Evolutionary conservation across 2,329 filamentous ascomycete species (phyloP).

Genomic region (Simplicillium sp.): DNA sequence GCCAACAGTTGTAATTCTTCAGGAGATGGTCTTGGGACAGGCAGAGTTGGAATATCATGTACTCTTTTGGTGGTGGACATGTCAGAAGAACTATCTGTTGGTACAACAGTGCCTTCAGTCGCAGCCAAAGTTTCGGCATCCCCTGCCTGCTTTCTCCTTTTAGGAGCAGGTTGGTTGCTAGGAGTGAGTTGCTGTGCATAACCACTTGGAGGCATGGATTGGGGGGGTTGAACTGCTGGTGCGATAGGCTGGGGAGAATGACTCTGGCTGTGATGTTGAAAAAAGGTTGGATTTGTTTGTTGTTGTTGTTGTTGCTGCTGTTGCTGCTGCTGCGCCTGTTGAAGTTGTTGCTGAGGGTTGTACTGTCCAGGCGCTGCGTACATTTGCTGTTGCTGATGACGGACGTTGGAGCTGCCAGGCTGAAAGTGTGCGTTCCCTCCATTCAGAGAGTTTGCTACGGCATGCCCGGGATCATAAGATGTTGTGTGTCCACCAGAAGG

Average conservation of each 20-base stretch:
- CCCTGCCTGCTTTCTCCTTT: too few relatives aligned
- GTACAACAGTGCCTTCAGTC: too few relatives aligned
- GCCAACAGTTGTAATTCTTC: conserved; percentile 25
- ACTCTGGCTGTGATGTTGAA: neutral
- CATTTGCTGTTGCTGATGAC: neutral
- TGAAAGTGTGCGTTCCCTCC: too few relatives aligned
- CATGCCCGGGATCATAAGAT: conserved; percentile 17
- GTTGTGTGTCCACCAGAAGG: conserved; percentile 9
- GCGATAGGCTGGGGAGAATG: conserved; percentile 10
- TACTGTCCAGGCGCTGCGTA: conserved; percentile 4
- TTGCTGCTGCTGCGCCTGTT: conserved; percentile 4
- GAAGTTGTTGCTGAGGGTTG: conserved; percentile 5
- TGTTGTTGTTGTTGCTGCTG: conserved; percentile 5
- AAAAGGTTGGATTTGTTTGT: conserved; percentile 7
- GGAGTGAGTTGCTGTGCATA: too few relatives aligned
- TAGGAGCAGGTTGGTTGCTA: too few relatives aligned
- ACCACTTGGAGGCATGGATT: too few relatives aligned
- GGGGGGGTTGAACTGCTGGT: too few relatives aligned
- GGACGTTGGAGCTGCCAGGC: conserved; percentile 3
- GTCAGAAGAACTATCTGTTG: neutral
- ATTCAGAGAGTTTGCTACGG: conserved; percentile 16
- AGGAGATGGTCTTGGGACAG: conserved; percentile 18
- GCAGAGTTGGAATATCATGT: conserved; percentile 23
- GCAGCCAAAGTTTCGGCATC: too few relatives aligned
- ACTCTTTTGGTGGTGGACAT: conserved; percentile 15